Base-by-base conservation (phyloP, 2,329 filamentous ascomycete genomes). In the Arthrobotrys pseudoclavata region DNA sequence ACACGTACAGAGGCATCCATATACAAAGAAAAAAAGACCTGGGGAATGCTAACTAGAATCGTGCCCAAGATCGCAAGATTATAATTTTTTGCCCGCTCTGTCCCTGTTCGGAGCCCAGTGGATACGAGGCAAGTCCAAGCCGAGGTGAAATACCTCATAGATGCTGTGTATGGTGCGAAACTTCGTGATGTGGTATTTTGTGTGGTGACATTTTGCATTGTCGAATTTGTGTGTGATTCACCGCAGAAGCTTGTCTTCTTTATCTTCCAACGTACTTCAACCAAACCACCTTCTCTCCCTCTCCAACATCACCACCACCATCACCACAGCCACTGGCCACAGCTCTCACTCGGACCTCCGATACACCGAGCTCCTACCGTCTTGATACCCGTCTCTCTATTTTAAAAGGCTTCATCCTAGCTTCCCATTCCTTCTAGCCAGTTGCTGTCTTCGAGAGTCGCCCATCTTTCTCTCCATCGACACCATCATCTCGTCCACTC, bases 211-310 rank as follows among this genome's bases (percentile, higher is more conserved):
- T 60, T 60, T 45, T 18, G n/a, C n/a, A n/a, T n/a, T 45, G 18
- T n/a, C 5, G 20, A 20, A 45, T 18, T 50, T 60, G 55, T 60
- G 55, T 60, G 55, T 60, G 55, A 60, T 40, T 60, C 55, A 60
- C 18, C 18, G 37, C 37, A 40, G 31, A 34, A 34, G 37, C 37
- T n/a, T 40, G 37, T 34, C 29, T n/a, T 40, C 20, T 42, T 42
- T 57, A 34, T 57, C 55, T 12, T 60, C 55, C 55, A 18, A 2
- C n/a, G 12, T 10, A 15, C 22, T 29, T 10, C 7, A 57, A 20
- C 52, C 29, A 37, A 34, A 20, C 52, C n/a, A 18, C 15, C 29
- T 29, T 57, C 52, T 40, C n/a, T 37, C 52, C 29, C 10, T 40
- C 55, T 57, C 31, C 55, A 57, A 29, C 53, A 42, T 26, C 55